Percentiles rank a stretch among this genome's conserved stretches.
Evolutionary conservation across 768 basidiomycete genomes (phyloP).

Genomic region (Lactifluus subvellereus): DNA sequence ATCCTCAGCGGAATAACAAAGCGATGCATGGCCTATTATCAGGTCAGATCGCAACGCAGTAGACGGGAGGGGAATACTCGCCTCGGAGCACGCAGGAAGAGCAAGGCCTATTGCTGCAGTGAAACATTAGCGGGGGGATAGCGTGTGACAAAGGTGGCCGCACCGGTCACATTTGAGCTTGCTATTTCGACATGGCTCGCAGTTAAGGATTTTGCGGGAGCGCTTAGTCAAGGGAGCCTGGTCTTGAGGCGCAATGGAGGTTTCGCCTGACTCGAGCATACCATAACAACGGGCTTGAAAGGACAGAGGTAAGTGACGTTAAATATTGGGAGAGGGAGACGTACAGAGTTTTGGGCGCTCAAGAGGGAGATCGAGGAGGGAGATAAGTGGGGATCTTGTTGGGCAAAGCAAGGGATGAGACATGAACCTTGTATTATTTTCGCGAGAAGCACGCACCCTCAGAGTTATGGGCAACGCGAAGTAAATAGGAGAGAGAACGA

Average conservation of each 20-base stretch:
- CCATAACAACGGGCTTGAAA: conserved; percentile 20
- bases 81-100: conserved; percentile 25
- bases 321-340: conserved; percentile 19
- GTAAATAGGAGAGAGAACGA: conserved; percentile 11
- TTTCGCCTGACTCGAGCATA: conserved; percentile 24
- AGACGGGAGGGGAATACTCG: background rate
- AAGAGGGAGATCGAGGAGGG: conserved; percentile 22
- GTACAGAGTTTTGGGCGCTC: conserved; percentile 16
- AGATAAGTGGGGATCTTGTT: conserved; percentile 21
- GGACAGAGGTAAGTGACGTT: conserved; percentile 13
- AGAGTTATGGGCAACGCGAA: conserved; percentile 12
- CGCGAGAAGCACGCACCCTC: conserved; percentile 19
- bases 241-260: conserved; percentile 22
- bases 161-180: conserved; percentile 26
- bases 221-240: conserved; percentile 20
- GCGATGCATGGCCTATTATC: conserved; percentile 21
- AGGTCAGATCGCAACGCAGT: background rate
- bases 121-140: background rate
- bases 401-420: conserved; percentile 22
- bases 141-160: background rate
- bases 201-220: conserved; percentile 24
- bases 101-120: conserved; percentile 22
- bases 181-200: conserved; percentile 24
- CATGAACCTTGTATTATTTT: conserved; percentile 22
- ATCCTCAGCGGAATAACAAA: conserved; percentile 23